Percentiles rank a stretch among this genome's conserved stretches.
Evolutionary conservation across 2,329 filamentous ascomycete species (phyloP).

Genomic region (Claviceps africana): DNA sequence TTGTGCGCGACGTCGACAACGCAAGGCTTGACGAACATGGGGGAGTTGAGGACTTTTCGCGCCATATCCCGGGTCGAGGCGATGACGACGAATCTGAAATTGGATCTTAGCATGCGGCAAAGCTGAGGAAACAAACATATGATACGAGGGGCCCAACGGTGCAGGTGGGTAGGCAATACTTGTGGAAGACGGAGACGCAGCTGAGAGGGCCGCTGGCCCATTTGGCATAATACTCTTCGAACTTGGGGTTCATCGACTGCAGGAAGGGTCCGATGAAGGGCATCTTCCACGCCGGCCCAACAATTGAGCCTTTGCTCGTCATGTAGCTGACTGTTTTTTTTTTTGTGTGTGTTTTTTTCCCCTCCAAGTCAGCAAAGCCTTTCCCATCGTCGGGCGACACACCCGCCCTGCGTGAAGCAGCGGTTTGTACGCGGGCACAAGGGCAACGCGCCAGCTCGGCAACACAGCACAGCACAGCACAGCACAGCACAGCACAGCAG

Average conservation of each 20-base stretch:
- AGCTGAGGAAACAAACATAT: too few relatives aligned
- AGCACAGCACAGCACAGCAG: too few relatives aligned
- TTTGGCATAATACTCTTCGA: conserved; percentile 80
- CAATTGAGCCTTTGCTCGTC: conserved; percentile 60
- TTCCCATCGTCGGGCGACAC: neutral
- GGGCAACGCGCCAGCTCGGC: too few relatives aligned
- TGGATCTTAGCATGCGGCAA: neutral
- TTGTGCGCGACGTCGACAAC: conserved; percentile 92
- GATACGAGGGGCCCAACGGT: too few relatives aligned
- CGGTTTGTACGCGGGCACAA: neutral
- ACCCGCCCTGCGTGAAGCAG: neutral
- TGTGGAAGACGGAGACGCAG: conserved; percentile 98
- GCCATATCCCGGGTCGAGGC: conserved; percentile 90
- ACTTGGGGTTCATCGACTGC: conserved; percentile 81
- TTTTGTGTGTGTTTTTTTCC: neutral
- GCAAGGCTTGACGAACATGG: conserved; percentile 81
- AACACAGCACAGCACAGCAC: too few relatives aligned
- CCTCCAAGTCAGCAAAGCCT: neutral
- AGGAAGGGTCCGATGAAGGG: conserved; percentile 94
- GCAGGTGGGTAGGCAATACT: conserved; percentile 43
- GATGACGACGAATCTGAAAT: conserved; percentile 78
- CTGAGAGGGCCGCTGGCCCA: conserved; percentile 85
- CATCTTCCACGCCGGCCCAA: conserved; percentile 59
- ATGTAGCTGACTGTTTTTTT: conserved; percentile 53
- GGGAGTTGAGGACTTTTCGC: conserved; percentile 93